Base-by-base conservation (phyloP, 257 asterid genomes). In the Solanum rostratum region DNA sequence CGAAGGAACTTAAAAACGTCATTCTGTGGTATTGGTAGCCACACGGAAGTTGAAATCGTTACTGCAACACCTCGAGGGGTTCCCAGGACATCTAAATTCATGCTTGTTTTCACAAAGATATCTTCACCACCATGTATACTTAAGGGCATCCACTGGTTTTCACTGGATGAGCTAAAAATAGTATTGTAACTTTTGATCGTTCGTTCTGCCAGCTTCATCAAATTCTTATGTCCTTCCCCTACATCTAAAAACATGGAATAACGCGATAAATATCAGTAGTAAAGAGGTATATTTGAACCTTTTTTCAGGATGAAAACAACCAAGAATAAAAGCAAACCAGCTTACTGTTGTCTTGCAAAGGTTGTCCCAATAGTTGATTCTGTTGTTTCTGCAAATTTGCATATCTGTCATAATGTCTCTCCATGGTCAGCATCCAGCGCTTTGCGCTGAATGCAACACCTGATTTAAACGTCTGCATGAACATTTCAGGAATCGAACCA, bases 341-440 rank as follows among this genome's bases (percentile, higher is more conserved):
- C 53, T 60, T 84, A 90, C 95, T 90, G 59, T 57, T 59, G 50
- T 37, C 53, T n/a, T 63, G 60, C 37, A 29, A 43, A 52, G 60
- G 69, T 16, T 81, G 63, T 50, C 14, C 27, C 82, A 66, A 22
- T 11, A 15, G 81, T n/a, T 81, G 85, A 62, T 68, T 82, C 50
- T 24, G 20, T 24, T 83, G 87, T 22, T 82, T 60, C 62, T 88
- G 89, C 76, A 85, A 24, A 54, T 86, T 82, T n/a, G 89, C 81
- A 14, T 63, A 70, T 50, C 90, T 53, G 15, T 91, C 92, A 24
- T 55, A 91, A 24, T 88, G 81, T 55, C 88, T 87, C 88, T 90
- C 91, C 62, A 93, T 65, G 49, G 93, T 86, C 43, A 92, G 53
- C 24, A 91, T 60, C 97, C 94, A 90, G n/a, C 93, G 91, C 10